Evolutionary conservation across 306 rosid species (phyloP).

Genomic region (Trifolium subterraneum): DNA sequence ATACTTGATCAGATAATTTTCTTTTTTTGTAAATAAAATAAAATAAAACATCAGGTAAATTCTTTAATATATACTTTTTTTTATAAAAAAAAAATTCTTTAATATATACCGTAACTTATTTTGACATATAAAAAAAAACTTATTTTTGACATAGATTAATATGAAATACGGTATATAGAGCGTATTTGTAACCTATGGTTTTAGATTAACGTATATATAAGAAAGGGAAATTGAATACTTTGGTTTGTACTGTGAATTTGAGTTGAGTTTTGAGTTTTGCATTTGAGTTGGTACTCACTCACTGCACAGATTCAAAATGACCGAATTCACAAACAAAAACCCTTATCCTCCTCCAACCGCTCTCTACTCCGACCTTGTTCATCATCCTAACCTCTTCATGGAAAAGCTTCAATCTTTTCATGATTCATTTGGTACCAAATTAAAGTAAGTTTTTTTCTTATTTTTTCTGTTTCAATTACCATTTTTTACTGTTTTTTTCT

Average conservation of each 20-base stretch:
- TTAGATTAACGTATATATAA: too few relatives aligned
- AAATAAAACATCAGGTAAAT: too few relatives aligned
- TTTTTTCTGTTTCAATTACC: slow-evolving; percentile 1
- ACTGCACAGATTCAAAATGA: background rate
- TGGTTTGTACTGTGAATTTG: background rate
- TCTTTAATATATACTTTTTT: too few relatives aligned
- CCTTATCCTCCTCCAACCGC: slow-evolving; percentile 68
- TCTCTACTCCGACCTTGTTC: slow-evolving; percentile 55
- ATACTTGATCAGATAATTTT: too few relatives aligned
- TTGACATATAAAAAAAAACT: too few relatives aligned
- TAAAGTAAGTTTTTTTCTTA: slow-evolving; percentile 46
- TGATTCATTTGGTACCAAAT: slow-evolving; percentile 55
- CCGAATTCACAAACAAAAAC: slow-evolving; percentile 23
- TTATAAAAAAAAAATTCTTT: too few relatives aligned
- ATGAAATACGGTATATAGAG: too few relatives aligned
- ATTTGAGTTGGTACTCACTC: too few relatives aligned
- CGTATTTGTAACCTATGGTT: too few relatives aligned
- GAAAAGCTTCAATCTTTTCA: slow-evolving; percentile 73
- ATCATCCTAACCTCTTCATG: slow-evolving; percentile 63
- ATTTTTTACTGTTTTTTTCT: background rate
- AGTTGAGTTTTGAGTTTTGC: background rate
- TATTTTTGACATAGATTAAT: too few relatives aligned
- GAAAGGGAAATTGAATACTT: background rate
- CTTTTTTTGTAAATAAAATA: too few relatives aligned
- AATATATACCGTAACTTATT: too few relatives aligned